Evolutionary conservation across 495 filamentous ascomycete genomes (phyloP).

Genomic region (Penicillium angulare): DNA sequence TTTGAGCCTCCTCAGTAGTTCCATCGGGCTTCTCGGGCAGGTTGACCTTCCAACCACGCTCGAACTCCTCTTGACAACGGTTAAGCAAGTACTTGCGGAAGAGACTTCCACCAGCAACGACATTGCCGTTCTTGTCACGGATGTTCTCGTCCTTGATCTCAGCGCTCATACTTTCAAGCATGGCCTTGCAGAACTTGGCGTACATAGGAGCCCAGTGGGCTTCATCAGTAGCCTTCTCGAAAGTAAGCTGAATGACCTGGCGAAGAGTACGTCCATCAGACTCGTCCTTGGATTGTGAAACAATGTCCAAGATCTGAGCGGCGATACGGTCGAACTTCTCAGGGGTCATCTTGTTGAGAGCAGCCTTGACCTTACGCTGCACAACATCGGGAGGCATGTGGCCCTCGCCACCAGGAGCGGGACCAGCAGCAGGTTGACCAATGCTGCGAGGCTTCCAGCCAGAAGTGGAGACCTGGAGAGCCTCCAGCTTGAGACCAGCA

Average conservation of each 20-base stretch:
- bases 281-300: conserved; percentile 93
- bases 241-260: conserved; percentile 97
- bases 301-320: conserved; percentile 88
- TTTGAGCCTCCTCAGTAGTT: conserved; percentile 64
- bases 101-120: conserved; percentile 86
- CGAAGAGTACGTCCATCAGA: conserved; percentile 89
- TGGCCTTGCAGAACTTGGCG: conserved; percentile 96
- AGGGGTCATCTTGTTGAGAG: conserved; percentile 99
- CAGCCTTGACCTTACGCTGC: conserved; percentile 97
- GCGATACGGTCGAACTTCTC: conserved; percentile 98
- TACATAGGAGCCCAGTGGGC: conserved; percentile 99
- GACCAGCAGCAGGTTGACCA: conserved; percentile 46
- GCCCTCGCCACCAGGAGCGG: conserved; percentile 50
- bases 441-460: conserved; percentile 93
- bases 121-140: conserved; percentile 75
- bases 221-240: conserved; percentile 98
- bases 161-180: conserved; percentile 92
- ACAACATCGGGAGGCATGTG: conserved; percentile 88
- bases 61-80: conserved; percentile 98
- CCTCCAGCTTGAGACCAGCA: conserved; percentile 73
- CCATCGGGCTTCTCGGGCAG: conserved; percentile 80
- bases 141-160: conserved; percentile 96
- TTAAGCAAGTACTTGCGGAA: conserved; percentile 99
- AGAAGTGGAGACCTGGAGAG: conserved; percentile 62
- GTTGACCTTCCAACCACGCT: conserved; percentile 95